Conservation (phyloP, 257 asterid species). For the Nicotiana undulata region DNA sequence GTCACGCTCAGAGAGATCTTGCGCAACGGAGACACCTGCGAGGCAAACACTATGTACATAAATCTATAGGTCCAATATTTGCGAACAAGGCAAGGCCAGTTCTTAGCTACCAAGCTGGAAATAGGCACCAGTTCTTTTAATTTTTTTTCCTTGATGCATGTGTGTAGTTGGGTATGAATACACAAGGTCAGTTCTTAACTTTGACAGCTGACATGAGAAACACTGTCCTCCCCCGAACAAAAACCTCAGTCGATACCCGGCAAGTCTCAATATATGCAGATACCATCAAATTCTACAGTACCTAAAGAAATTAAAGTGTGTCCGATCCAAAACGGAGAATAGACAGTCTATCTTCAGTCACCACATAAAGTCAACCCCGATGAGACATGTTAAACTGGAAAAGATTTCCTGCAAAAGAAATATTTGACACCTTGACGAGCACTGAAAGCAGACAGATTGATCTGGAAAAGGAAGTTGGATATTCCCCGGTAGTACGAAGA, state of each 20-base stretch:
- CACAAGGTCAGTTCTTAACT: neutral
- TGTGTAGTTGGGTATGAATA: neutral
- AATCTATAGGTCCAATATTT: neutral
- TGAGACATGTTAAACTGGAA: neutral
- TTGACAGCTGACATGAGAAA: neutral
- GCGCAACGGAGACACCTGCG: neutral
- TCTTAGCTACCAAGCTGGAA: neutral
- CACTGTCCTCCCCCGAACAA: neutral
- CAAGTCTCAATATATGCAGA: neutral
- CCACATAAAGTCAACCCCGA: neutral
- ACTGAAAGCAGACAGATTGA: neutral
- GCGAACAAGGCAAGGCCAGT: neutral
- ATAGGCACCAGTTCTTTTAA: neutral
- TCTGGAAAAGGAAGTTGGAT: neutral
- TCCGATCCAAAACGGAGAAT: neutral
- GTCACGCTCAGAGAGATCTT: conserved; percentile 61
- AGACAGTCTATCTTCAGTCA: neutral
- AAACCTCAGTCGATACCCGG: neutral
- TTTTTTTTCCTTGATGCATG: neutral
- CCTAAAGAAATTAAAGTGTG: neutral
- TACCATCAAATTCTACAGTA: neutral
- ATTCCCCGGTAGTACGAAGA: neutral
- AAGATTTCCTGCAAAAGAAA: neutral
- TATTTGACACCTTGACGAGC: neutral
- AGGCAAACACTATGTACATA: neutral